These are phyloP conservation scores for Microsporum ferrugineum DNA, from an alignment of 2,329 filamentous ascomycete species.

Conservation along the genomic window DNA sequence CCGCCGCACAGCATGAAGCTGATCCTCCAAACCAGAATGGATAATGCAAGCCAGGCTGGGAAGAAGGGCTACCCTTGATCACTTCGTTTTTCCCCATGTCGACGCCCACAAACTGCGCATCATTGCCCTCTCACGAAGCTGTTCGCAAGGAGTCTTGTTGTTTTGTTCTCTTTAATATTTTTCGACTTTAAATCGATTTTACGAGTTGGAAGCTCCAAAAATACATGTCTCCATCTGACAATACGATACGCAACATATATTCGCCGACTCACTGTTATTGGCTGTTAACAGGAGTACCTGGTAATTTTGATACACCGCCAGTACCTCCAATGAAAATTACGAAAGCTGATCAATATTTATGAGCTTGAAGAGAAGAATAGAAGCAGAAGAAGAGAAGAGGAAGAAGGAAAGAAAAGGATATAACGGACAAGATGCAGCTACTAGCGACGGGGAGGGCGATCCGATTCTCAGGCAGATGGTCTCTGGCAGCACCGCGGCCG, in stretches of 20 bases:
- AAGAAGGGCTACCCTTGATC: constrained; percentile 1
- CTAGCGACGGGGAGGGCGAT: constrained; percentile 31
- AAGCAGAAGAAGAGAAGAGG: background rate
- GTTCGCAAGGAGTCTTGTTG: background rate
- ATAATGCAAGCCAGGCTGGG: constrained; percentile 41
- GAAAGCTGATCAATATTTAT: background rate
- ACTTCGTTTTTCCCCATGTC: constrained; percentile 11
- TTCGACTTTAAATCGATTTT: background rate
- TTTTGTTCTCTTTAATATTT: background rate
- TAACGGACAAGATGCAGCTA: constrained; percentile 24
- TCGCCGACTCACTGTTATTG: background rate
- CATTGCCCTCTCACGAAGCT: background rate
- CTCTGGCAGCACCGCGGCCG: constrained; percentile 5
- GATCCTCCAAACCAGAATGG: constrained; percentile 96
- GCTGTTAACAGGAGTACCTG: background rate
- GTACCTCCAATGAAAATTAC: background rate
- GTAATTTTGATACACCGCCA: background rate
- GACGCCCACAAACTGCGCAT: constrained; percentile 6
- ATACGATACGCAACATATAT: background rate
- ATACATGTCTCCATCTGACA: background rate
- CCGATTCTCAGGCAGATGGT: constrained; percentile 27
- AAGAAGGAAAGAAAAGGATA: background rate
- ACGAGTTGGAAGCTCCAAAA: background rate
- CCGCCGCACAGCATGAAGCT: constrained; percentile 81
- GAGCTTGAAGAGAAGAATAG: background rate